Evolutionary conservation across 805 yeast species (phyloP), one percentile per base, ranked within the genome.

Genomic region (Saccharomycopsis sp.): DNA sequence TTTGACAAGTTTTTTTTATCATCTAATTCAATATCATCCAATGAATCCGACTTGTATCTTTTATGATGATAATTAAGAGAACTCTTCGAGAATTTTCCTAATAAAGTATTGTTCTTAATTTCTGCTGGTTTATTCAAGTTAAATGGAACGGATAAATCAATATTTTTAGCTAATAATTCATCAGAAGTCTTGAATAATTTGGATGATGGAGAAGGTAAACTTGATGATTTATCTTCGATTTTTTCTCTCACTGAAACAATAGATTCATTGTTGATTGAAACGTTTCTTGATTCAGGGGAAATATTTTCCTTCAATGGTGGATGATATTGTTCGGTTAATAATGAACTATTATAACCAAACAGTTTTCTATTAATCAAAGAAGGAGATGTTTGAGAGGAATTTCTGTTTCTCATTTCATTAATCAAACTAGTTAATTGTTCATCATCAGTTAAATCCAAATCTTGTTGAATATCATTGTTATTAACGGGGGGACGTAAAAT

Each of bases 401-500:
- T 15, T 20, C 33, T 25, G 20, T 34, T 28, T 31, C 36, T 36
- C 48, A 45, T 45, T 23, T 43, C 46, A n/a, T 40, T 42, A 25
- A 45, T 45, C 36, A 42, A 37, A 14, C 27, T 42, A 20, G 44
- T 42, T 17, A 45, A 31, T 33, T 45, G 49, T 23, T 44, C 48
- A 26, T 45, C 49, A 21, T 45, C 49, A 15, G 44, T 32, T 17
- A 42, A 31, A 23, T 42, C 47, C n/a, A 45, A 40, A 29, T 45
- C 49, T 31, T 45, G 23, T 23, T 26, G 35, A 10, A 42, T 30
- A 28, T 39, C 14, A 17, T 10, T 13, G 21, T 39, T 34, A 10
- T 37, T 42, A 3, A 26, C 3, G 13, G 49, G 49, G 17, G 49
- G 49, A 15, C 39, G 31, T 18, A 45, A 33, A 19, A 39, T 36